phyloP scores from a whole-genome alignment of 805 yeast genomes.

The Metschnikowia bowlesiae region DNA sequence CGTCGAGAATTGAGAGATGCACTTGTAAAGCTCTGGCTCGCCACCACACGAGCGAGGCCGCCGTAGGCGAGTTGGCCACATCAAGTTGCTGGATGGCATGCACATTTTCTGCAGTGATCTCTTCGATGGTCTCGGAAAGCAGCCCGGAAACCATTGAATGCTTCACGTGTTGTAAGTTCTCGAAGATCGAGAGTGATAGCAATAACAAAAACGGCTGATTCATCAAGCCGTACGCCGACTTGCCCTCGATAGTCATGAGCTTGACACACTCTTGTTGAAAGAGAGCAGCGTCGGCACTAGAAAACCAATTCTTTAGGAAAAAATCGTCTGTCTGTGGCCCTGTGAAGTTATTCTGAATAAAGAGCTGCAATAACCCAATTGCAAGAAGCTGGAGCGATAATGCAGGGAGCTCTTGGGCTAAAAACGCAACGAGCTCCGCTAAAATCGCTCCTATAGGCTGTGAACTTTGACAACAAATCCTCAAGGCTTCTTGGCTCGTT shows the following conservation, averaged over 20 bases:
- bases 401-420: constrained; percentile 5
- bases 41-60: constrained; percentile 68
- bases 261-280: constrained; percentile 31
- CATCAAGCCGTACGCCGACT: constrained; percentile 57
- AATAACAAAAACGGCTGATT: constrained; percentile 33
- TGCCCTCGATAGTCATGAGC: constrained; percentile 57
- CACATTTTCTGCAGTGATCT: constrained; percentile 17
- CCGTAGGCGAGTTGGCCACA: constrained; percentile 24
- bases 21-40: constrained; percentile 62
- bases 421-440: constrained; percentile 5
- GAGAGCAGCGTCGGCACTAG: constrained; percentile 15
- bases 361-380: constrained; percentile 60
- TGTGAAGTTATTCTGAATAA: constrained; percentile 72
- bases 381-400: constrained; percentile 39
- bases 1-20: constrained; percentile 61
- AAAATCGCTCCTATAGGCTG: constrained; percentile 18
- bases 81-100: constrained; percentile 7
- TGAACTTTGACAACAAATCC: constrained; percentile 15
- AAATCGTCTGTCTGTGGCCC: constrained; percentile 62
- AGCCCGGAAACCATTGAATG: constrained; percentile 40
- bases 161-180: constrained; percentile 39
- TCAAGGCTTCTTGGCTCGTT: constrained; percentile 12
- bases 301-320: constrained; percentile 29
- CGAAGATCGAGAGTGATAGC: constrained; percentile 30
- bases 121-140: constrained; percentile 22